These are phyloP conservation scores for Boletellus sp. DNA, from an alignment of 1,284 basidiomycete species.

Conservation along the genomic window DNA sequence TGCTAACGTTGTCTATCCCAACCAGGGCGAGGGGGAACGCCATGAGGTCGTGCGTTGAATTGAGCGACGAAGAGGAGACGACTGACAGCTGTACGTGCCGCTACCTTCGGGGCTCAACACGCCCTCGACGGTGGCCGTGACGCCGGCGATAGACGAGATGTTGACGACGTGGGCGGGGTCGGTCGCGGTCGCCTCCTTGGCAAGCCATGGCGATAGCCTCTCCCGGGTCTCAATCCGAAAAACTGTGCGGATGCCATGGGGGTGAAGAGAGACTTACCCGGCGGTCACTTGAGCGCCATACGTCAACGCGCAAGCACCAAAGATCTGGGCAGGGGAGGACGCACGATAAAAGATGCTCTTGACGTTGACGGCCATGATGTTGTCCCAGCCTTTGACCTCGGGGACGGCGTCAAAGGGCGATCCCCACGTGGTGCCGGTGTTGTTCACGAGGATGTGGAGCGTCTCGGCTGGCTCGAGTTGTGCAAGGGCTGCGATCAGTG, in stretches of 20 bases:
- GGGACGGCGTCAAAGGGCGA: constrained; percentile 72
- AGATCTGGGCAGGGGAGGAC: constrained; percentile 17
- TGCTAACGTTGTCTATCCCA: constrained; percentile 69
- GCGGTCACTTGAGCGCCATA: constrained; percentile 50
- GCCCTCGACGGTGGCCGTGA: constrained; percentile 53
- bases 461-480: constrained; percentile 54
- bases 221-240: background rate
- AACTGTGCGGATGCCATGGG: background rate
- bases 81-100: constrained; percentile 81
- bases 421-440: constrained; percentile 80
- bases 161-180: constrained; percentile 80
- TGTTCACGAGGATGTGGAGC: constrained; percentile 79
- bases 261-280: constrained; percentile 41
- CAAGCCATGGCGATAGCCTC: constrained; percentile 49
- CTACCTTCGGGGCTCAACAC: constrained; percentile 52
- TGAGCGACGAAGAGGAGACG: background rate
- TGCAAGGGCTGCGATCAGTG: constrained; percentile 66
- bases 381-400: constrained; percentile 82
- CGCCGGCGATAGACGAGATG: constrained; percentile 73
- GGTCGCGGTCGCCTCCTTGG: constrained; percentile 60
- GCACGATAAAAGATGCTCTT: constrained; percentile 78
- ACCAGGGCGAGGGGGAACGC: background rate
- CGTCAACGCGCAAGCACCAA: background rate
- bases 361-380: constrained; percentile 74
- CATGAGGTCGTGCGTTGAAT: constrained; percentile 1